Evolutionary conservation across 768 basidiomycete species (phyloP), one percentile per base, ranked within the genome.

Genomic region (Kwoniella bestiolae): DNA sequence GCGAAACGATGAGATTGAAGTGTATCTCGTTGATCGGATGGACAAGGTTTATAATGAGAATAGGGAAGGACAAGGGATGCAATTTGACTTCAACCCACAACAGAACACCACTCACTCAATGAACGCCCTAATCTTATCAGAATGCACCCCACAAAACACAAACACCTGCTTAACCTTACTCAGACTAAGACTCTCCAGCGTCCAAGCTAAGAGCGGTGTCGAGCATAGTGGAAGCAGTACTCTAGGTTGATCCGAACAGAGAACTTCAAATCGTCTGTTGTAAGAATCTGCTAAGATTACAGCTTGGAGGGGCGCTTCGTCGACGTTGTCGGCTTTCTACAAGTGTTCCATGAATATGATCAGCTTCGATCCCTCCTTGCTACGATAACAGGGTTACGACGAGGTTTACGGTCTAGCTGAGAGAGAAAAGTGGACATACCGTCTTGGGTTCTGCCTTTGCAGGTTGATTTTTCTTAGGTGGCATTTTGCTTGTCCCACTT

Each of bases 161-260:
- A 96, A 95, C 64, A 96, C 91, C 82, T 97, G 92, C 79, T 94
- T 91, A 35, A 99, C 93, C 59, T 93, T 93, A 34, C 93, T 92
- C n/a, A 96, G 84, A 29, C 92, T 89, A 35, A 99, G 86, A 79
- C 90, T 90, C 79, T 99, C 96, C 66, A 98, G 89, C 3, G 96
- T 97, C 94, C 95, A 98, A 73, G 92, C 91, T 34, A 99, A 85
- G 31, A 99, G 83, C 3, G 94, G 90, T 0, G 91, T 90, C 81
- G 97, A 97, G 82, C 94, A 94, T 71, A 98, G 86, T 0, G 95
- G 96, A 25, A 98, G 84, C 11, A 98, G 85, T 81, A 92, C 92
- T 81, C 94, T 86, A 68, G 94, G 94, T 82, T 88, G 90, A 78
- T 88, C 87, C 35, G 86, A 85, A 41, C 92, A 94, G n/a, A 96